Evolutionary conservation across 345 rosid genomes (phyloP), one percentile per base, ranked within the genome.

Genomic region (Litchi chinensis): DNA sequence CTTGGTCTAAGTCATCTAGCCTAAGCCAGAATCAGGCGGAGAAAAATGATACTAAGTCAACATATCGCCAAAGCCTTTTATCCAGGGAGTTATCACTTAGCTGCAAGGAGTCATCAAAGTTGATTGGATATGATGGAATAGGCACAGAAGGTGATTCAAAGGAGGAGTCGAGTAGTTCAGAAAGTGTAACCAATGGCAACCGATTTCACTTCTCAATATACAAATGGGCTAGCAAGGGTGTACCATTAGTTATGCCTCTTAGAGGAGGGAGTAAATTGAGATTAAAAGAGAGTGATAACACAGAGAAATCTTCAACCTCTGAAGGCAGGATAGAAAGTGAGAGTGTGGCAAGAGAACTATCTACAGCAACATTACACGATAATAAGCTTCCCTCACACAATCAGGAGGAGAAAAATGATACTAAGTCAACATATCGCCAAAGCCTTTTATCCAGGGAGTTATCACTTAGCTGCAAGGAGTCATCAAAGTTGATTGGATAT

Each of bases 181-280:
- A 79, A 76, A 82, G 70, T 77, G 18, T 48, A 24, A 68, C 66
- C 22, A 77, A 75, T 3, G 56, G 82, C 40, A 81, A 76, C 79
- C 89, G 84, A 19, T 93, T 92, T 86, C 98, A 92, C 84, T 92
- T 95, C 87, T 95, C 99, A 0, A 93, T 95, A 63, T 95, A 90
- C 86, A 95, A 90, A 83, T 95, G 99, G 99, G 96, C 93, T 65
- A 86, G 91, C 85, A 88, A 89, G 69, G 94, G 95, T 65, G 81
- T 85, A 24, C 94, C 94, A 12, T n/a, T 87, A 41, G 76, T 44
- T 12, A 72, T 83, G 86, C 82, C 92, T 66, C 77, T 81, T 21
- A 85, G 88, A 82, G 84, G 87, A 16, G 85, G 81, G 48, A 85
- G 68, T 64, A 76, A 79, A 74, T 85, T 83, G 56, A 90, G 86